Conservation (phyloP, 495 filamentous ascomycete species). For the Cairneyella variabilis region DNA sequence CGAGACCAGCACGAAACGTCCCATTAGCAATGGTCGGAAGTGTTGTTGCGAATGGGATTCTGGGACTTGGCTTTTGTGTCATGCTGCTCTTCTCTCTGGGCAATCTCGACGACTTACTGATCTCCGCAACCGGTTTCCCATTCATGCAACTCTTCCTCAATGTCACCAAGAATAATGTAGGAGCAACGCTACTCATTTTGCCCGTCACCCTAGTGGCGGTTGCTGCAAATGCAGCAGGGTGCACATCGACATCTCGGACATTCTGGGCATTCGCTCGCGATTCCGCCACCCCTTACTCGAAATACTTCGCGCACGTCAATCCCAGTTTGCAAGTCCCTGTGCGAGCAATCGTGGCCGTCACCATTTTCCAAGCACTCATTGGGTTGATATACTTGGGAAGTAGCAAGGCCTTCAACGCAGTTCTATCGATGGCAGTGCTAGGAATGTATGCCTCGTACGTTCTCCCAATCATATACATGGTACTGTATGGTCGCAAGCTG, state of each 20-base stretch:
- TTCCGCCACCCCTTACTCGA: slow-evolving; percentile 40
- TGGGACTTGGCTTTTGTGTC: slow-evolving; percentile 39
- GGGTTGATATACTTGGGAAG: slow-evolving; percentile 21
- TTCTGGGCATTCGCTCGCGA: slow-evolving; percentile 52
- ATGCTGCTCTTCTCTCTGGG: slow-evolving; percentile 43
- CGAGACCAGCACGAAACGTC: slow-evolving; percentile 36
- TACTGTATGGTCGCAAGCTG: slow-evolving; percentile 24
- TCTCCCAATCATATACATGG: slow-evolving; percentile 36
- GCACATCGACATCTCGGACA: slow-evolving; percentile 47
- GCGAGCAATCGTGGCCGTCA: slow-evolving; percentile 18
- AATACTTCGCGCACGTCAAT: slow-evolving; percentile 30
- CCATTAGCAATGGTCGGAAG: slow-evolving; percentile 41
- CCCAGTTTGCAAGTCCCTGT: slow-evolving; percentile 18
- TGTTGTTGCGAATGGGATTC: slow-evolving; percentile 40
- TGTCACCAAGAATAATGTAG: slow-evolving; percentile 28
- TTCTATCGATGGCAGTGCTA: slow-evolving; percentile 40
- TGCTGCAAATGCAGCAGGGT: slow-evolving; percentile 32
- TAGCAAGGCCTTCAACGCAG: slow-evolving; percentile 44
- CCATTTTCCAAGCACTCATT: slow-evolving; percentile 18
- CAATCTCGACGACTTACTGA: slow-evolving; percentile 34
- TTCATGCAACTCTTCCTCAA: slow-evolving; percentile 44
- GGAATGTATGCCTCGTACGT: slow-evolving; percentile 41
- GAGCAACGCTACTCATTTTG: slow-evolving; percentile 30
- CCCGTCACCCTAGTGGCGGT: slow-evolving; percentile 34
- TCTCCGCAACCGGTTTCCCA: slow-evolving; percentile 38